These are phyloP conservation scores for Dysphania ambrosioides DNA, from an alignment of 148 eudicot species.

Conservation along the genomic window DNA sequence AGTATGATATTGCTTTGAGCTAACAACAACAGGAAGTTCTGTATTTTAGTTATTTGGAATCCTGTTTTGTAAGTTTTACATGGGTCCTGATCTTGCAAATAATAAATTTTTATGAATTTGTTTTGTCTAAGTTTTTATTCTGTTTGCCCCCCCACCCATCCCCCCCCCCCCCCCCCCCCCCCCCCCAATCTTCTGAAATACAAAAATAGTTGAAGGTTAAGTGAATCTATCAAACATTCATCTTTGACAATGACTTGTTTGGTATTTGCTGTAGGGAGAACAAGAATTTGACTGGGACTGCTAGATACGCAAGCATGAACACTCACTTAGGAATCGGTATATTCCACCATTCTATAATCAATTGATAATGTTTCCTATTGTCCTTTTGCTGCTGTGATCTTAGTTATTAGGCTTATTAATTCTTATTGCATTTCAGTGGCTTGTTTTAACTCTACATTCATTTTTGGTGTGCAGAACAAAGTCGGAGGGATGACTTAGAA, in stretches of 20 bases:
- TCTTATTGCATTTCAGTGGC: background rate
- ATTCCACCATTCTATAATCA: background rate
- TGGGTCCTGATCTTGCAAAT: background rate
- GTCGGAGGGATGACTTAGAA: slow-evolving; percentile 85
- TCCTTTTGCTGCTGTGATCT: background rate
- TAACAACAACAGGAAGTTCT: background rate
- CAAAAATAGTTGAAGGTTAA: background rate
- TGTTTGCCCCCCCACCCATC: background rate
- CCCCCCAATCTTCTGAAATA: no score
- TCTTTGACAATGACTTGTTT: background rate
- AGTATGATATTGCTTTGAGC: background rate
- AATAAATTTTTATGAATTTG: no score
- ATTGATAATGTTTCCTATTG: background rate
- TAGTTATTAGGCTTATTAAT: background rate
- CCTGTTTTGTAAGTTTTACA: background rate
- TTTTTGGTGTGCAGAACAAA: slow-evolving; percentile 56
- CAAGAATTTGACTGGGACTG: slow-evolving; percentile 83
- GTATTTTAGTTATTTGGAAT: background rate
- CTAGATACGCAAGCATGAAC: slow-evolving; percentile 84
- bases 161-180: background rate
- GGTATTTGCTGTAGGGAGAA: slow-evolving; percentile 59
- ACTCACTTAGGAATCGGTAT: slow-evolving; percentile 86
- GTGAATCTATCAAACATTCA: background rate
- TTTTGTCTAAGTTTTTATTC: no score
- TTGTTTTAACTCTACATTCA: slow-evolving; percentile 19